These are phyloP conservation scores for Verbascum thapsus DNA, from an alignment of 257 asterid genomes.

Conservation along the genomic window DNA sequence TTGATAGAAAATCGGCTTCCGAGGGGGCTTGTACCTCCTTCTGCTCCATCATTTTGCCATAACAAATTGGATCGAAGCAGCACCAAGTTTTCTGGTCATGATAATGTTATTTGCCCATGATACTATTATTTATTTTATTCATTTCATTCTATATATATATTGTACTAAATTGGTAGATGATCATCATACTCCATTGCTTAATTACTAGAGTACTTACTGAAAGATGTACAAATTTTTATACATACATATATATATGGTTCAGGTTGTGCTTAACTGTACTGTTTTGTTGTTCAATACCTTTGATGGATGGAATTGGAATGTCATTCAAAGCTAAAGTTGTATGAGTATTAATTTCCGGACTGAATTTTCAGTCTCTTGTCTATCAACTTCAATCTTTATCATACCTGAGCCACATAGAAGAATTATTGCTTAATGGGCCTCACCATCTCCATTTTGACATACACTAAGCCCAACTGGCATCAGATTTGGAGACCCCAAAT, in stretches of 20 bases:
- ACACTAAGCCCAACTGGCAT: background rate
- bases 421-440: background rate
- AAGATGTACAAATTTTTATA: too few relatives aligned
- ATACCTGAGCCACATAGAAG: background rate
- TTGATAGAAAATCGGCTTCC: slow-evolving; percentile 50
- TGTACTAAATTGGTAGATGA: background rate
- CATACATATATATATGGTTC: too few relatives aligned
- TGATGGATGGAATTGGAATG: too few relatives aligned
- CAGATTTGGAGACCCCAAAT: background rate
- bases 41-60: slow-evolving; percentile 66
- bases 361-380: too few relatives aligned
- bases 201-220: too few relatives aligned
- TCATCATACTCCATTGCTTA: too few relatives aligned
- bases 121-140: background rate
- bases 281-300: too few relatives aligned
- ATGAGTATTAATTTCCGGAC: too few relatives aligned
- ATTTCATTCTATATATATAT: background rate
- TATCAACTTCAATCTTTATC: background rate
- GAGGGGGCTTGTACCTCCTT: slow-evolving; percentile 72
- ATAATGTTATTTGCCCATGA: slow-evolving; percentile 47
- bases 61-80: slow-evolving; percentile 38
- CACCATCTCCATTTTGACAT: background rate
- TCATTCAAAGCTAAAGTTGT: too few relatives aligned
- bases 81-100: slow-evolving; percentile 11
- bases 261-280: too few relatives aligned